Evolutionary conservation across 345 rosid species (phyloP).

Genomic region (Populus pruinosa): DNA sequence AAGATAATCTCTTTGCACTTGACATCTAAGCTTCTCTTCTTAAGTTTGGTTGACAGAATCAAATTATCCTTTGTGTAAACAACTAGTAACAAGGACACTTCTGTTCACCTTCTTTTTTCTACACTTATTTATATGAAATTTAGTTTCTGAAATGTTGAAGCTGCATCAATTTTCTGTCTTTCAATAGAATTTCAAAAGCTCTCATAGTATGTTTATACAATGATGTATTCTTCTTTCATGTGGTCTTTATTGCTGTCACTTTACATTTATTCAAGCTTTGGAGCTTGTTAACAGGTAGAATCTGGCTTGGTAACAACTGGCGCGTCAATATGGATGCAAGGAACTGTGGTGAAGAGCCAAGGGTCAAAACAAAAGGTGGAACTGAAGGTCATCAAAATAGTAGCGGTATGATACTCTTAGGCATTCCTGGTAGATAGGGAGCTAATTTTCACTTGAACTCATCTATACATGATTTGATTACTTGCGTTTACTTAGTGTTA

Average conservation of each 20-base stretch:
- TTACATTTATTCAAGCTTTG: slow-evolving; percentile 17
- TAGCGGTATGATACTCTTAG: slow-evolving; percentile 46
- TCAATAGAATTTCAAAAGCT: neutral
- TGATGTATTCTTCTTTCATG: neutral
- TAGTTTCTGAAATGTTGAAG: neutral
- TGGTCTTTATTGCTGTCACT: neutral
- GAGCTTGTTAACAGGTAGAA: slow-evolving; percentile 52
- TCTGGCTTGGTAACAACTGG: slow-evolving; percentile 79
- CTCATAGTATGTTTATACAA: neutral
- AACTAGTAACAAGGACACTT: neutral
- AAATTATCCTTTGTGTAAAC: neutral
- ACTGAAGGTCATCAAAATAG: slow-evolving; percentile 70
- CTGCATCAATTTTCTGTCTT: neutral
- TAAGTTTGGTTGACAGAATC: neutral
- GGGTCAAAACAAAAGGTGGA: slow-evolving; percentile 94
- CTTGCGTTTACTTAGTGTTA: neutral
- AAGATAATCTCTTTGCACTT: neutral
- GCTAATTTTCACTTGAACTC: neutral
- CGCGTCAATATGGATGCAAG: slow-evolving; percentile 80
- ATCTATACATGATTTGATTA: neutral
- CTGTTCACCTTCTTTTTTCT: neutral
- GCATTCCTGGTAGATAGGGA: neutral
- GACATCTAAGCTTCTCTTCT: neutral
- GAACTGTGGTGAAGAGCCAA: slow-evolving; percentile 77
- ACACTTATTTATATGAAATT: neutral